These are phyloP conservation scores for Cerioporus squamosus DNA, from an alignment of 1,284 basidiomycete genomes.

Conservation along the genomic window DNA sequence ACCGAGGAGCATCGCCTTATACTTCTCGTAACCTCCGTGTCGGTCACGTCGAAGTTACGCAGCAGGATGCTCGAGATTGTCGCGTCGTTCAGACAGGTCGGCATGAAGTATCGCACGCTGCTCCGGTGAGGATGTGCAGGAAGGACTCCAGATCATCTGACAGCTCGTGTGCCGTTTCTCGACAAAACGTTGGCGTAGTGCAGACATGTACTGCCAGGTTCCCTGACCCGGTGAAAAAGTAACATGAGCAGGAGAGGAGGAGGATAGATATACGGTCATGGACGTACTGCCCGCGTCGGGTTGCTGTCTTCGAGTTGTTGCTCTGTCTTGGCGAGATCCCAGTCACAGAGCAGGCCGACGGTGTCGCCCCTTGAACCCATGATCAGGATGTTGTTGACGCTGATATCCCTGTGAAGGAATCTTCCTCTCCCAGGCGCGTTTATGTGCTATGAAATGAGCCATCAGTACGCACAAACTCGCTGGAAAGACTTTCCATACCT, in stretches of 20 bases:
- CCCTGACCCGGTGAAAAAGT: too few relatives aligned
- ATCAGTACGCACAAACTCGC: background rate
- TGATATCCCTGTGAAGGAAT: constrained; percentile 17
- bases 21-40: too few relatives aligned
- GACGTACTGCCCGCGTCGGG: background rate
- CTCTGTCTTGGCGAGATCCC: constrained; percentile 9
- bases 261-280: too few relatives aligned
- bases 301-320: background rate
- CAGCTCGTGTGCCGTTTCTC: background rate
- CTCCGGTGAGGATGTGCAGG: constrained; percentile 4
- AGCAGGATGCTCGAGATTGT: too few relatives aligned
- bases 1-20: too few relatives aligned
- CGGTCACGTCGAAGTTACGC: too few relatives aligned
- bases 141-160: constrained; percentile 14
- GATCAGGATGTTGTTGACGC: constrained; percentile 13
- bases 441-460: background rate
- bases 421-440: background rate
- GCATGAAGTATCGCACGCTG: background rate
- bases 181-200: background rate
- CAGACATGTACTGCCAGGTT: constrained; percentile 17
- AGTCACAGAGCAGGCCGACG: constrained; percentile 6
- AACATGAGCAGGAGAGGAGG: too few relatives aligned
- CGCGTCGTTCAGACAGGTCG: too few relatives aligned
- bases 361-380: background rate
- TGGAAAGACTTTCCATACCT: too few relatives aligned